Evolutionary conservation across 2,329 filamentous ascomycete species (phyloP), one percentile per base, ranked within the genome.

Genomic region (Fusarium miscanthi): DNA sequence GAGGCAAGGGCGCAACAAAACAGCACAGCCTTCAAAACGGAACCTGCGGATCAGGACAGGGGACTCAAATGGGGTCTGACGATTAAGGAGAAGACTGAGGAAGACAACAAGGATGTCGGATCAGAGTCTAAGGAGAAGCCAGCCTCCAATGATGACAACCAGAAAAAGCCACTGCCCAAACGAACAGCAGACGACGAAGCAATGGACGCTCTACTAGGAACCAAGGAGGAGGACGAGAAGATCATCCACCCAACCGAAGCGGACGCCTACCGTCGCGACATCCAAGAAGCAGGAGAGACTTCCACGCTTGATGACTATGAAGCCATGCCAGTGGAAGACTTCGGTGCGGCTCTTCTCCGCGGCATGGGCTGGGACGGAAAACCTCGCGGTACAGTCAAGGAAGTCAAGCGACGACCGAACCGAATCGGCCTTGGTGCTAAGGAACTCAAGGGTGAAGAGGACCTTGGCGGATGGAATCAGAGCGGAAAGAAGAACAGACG

Each of bases 341-440:
- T 98, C 74, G 96, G 96, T 12, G 93, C 94, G 23, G 94, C 95
- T 1, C 86, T 98, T 72, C 87, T 99, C 40, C 90, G 95, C 37
- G 94, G 95, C 14, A 98, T 98, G 93, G 96, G 96, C 13, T 98
- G 95, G 95, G 94, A 98, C 85, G 92, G 83, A 81, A 88, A 90
- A 60, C 84, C 87, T 69, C 83, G 85, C 51, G 87, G 86, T 4
- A 81, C 85, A 49, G 80, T 83, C 10, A 92, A 92, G 73, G 86
- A 90, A 40, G 91, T 89, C 70, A 91, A 92, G 78, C 87, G 91
- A 57, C 89, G 95, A 54, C 92, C 94, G 21, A 94, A 94, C 65
- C 87, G 97, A 62, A 85, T 98, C 14, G 96, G 96, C 0, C 91
- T 98, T 12, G 96, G 95, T 7, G 95, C 95, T 16, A 97, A 95